Evolutionary conservation across 495 filamentous ascomycete genomes (phyloP), one percentile per base, ranked within the genome.

Genomic region (Wilcoxina mikolae): DNA sequence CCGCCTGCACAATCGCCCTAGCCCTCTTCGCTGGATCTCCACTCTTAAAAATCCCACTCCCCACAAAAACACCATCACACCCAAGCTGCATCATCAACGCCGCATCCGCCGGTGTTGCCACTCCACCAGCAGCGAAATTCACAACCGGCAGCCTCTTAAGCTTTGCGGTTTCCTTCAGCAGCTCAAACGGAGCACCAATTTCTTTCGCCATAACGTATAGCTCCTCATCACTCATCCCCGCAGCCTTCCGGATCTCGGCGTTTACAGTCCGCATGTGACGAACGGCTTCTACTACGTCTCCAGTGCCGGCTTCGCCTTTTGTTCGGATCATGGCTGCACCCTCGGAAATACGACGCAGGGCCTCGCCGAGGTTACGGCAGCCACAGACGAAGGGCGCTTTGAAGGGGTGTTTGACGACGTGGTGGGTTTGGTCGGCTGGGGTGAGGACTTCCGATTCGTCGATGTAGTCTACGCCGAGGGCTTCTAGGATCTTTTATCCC

Each of bases 51-150:
- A 98, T 96, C 35, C 91, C 91, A 43, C 80, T 85, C 27, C 91
- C 91, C 43, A 98, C 91, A 65, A 98, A 98, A 27, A 98, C 91
- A 53, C 91, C 91, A 66, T 98, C 91, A 66, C 91, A 98, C 55
- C 91, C 91, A 52, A 98, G 71, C 72, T 95, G 88, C 91, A 98
- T 98, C 91, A 98, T 98, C 35, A 98, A 74, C 27, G 91, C 91
- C 12, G 91, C 91, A 73, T 98, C 91, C 2, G 91, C 91, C 0
- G 91, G 91, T 10, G 91, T 98, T 11, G 91, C 91, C 33, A 98
- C 80, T 50, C 91, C 91, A 17, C 91, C 91, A n/a, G 91, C 91
- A 2, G 91, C 91, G 61, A 98, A 98, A 77, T 98, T 98, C 44
- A 98, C 91, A 1, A 98, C 91, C 0, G 91, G 91, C 57, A 98